Evolutionary conservation across 495 filamentous ascomycete species (phyloP).

Genomic region (Penicillium cataractarum): DNA sequence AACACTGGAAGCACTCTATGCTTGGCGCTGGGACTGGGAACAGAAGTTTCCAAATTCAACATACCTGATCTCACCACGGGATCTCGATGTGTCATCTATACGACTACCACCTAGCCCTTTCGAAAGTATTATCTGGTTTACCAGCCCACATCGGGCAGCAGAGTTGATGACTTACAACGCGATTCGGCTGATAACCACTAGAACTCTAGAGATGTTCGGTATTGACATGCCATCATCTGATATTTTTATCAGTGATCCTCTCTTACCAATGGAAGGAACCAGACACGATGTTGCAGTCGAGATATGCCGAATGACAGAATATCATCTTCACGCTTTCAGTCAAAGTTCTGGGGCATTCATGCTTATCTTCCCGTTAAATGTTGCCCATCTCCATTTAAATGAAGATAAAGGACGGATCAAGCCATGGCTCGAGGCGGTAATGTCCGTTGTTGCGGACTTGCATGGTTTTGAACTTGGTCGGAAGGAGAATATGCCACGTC

Average conservation of each 20-base stretch:
- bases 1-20: conserved; percentile 16
- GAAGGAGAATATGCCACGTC: conserved; percentile 17
- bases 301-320: conserved; percentile 25
- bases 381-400: conserved; percentile 20
- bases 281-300: conserved; percentile 24
- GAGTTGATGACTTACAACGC: conserved; percentile 23
- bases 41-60: conserved; percentile 15
- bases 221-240: background rate
- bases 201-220: conserved; percentile 8
- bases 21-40: conserved; percentile 27
- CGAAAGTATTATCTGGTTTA: conserved; percentile 22
- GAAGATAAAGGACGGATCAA: conserved; percentile 3
- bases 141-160: conserved; percentile 12
- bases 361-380: conserved; percentile 26
- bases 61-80: background rate
- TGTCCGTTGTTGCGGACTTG: conserved; percentile 19
- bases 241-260: conserved; percentile 14
- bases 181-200: conserved; percentile 15
- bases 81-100: background rate
- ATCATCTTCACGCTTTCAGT: conserved; percentile 18
- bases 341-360: conserved; percentile 22
- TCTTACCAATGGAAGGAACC: conserved; percentile 24
- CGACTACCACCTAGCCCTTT: conserved; percentile 21
- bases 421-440: conserved; percentile 18
- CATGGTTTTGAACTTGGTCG: conserved; percentile 28